Percentiles rank a stretch among this genome's conserved stretches.
These are phyloP conservation scores for Aquilaria yunnanensis DNA, from an alignment of 345 rosid genomes.

Conservation along the genomic window DNA sequence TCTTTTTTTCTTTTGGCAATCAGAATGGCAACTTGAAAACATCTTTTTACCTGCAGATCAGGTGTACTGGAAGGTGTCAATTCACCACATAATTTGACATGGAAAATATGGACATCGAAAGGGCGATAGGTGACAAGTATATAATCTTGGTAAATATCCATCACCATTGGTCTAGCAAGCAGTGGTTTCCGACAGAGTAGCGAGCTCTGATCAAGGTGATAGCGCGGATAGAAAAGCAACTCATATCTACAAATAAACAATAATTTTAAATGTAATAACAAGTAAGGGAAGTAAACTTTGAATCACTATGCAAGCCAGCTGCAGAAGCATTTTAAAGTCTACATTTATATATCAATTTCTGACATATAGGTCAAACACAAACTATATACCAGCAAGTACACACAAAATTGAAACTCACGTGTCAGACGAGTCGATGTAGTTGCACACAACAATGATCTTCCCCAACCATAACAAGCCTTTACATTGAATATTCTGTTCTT, in stretches of 20 bases:
- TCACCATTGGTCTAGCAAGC: conserved; percentile 91
- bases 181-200: conserved; percentile 79
- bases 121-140: conserved; percentile 88
- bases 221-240: conserved; percentile 91
- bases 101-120: conserved; percentile 88
- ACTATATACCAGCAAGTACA: conserved; percentile 1
- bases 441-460: conserved; percentile 92
- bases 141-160: conserved; percentile 87
- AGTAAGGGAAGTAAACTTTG: too few species aligned
- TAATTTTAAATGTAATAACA: conserved; percentile 9
- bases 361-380: background rate
- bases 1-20: background rate
- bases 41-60: conserved; percentile 68
- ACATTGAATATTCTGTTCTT: conserved; percentile 94
- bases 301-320: too few species aligned
- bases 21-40: conserved; percentile 14
- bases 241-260: conserved; percentile 57
- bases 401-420: conserved; percentile 42
- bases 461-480: conserved; percentile 95
- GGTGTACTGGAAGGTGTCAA: conserved; percentile 71
- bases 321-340: too few species aligned
- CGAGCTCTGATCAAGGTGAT: conserved; percentile 95
- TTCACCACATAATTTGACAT: conserved; percentile 67
- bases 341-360: too few species aligned
- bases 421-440: conserved; percentile 68